phyloP scores from a whole-genome alignment of 371 early-diverging fungal genomes.

The Mucor circinelloides region DNA sequence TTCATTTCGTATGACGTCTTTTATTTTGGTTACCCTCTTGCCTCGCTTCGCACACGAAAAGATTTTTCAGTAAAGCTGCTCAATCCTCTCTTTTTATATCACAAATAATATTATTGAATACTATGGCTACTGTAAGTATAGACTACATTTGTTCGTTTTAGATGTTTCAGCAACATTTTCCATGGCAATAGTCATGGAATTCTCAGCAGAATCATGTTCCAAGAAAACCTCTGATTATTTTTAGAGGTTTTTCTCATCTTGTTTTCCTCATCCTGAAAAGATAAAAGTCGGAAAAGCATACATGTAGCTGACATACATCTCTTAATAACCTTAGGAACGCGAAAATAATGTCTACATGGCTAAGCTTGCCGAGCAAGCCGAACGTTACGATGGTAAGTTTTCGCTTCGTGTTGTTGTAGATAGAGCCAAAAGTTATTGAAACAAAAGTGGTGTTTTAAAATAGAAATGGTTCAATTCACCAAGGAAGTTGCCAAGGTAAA shows the following conservation, averaged over 20 bases:
- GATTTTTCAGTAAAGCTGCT: neutral
- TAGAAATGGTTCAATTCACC: conserved; percentile 97
- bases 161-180: neutral
- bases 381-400: conserved; percentile 88
- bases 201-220: neutral
- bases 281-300: neutral
- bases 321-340: conserved; percentile 35
- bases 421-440: neutral
- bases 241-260: neutral
- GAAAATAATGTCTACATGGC: conserved; percentile 82
- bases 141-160: neutral
- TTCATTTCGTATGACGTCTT: conserved; percentile 5
- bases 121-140: conserved; percentile 24
- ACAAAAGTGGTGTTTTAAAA: neutral
- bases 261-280: conserved; percentile 1
- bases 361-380: conserved; percentile 99
- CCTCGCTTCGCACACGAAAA: neutral
- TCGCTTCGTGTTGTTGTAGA: neutral
- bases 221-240: neutral
- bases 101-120: neutral
- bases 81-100: neutral
- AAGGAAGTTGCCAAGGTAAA: conserved; percentile 77
- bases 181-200: neutral
- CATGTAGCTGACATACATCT: neutral
- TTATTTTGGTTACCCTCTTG: conserved; percentile 1